Base-by-base conservation (phyloP, 2,329 filamentous ascomycete species). In the Aspergillus costaricaensis region DNA sequence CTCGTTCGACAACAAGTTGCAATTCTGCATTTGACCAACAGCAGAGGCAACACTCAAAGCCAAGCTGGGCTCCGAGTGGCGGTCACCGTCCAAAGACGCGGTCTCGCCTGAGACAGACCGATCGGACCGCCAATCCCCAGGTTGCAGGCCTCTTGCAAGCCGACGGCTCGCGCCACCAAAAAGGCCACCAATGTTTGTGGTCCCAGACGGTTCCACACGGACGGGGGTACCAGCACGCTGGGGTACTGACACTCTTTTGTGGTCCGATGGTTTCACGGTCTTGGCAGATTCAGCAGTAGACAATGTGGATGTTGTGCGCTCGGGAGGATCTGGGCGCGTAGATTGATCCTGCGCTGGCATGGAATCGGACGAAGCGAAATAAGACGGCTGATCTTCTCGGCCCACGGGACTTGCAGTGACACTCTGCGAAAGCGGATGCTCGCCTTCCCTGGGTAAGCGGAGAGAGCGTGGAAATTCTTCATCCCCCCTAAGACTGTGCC, bases 401-500 rank as follows among this genome's bases (percentile, higher is more conserved):
- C 70, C 64, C 14, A 88, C 85, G 1, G 90, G 90, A 69, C 87
- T 91, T 17, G 85, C 89, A 38, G 86, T 87, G 52, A 91, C 84
- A 71, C 90, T 93, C 67, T 91, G 88, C 17, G 90, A 86, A 44
- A 94, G 77, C 19, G 91, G 90, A 72, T 94, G 91, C 56, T 91
- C 89, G 52, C 83, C 81, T 67, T 82, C 78, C 62, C 80, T 76
- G 47, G 80, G 81, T 50, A 78, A 74, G 61, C 81, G 82, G 43
- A 85, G 72, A 5, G 81, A 78, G 32, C 82, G 78, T 54, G 79
- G 77, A n/a, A 85, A 78, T 39, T 80, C 76, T 61, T 89, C 85
- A 58, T 88, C 83, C 5, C 58, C 58, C 53, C 82, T 80, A 50
- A 89, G 70, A 68, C 86, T 89, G 8, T 80, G 77, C 44, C 85